Percentiles rank a stretch among this genome's conserved stretches.
Evolutionary conservation across 345 rosid genomes (phyloP).

Genomic region (Litchi chinensis): DNA sequence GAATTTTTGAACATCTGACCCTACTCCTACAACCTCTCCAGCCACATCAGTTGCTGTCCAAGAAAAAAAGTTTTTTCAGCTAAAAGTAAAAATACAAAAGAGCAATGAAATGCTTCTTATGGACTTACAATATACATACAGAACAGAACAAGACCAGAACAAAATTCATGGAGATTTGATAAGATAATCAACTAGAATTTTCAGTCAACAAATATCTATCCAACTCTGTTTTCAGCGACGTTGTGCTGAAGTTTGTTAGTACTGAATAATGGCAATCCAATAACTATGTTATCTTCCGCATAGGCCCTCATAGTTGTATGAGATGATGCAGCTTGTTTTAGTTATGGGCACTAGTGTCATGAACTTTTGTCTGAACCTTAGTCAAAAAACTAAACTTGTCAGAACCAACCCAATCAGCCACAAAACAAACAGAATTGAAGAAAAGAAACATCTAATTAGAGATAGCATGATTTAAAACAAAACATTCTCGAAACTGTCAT

Average conservation of each 20-base stretch:
- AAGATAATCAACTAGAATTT: neutral
- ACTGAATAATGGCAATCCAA: neutral
- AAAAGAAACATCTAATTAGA: neutral
- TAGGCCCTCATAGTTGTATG: neutral
- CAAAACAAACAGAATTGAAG: neutral
- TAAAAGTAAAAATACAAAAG: neutral
- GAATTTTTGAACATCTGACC: constrained; percentile 57
- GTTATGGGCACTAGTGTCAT: neutral
- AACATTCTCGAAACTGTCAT: too few relatives aligned
- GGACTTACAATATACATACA: neutral
- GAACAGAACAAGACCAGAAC: neutral
- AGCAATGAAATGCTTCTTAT: neutral
- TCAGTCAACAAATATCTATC: neutral
- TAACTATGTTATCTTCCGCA: neutral
- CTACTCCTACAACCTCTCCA: constrained; percentile 75
- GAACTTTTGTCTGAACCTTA: neutral
- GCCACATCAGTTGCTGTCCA: constrained; percentile 75
- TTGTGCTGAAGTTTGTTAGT: neutral
- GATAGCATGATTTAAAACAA: too few relatives aligned
- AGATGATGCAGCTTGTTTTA: neutral
- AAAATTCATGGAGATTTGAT: neutral
- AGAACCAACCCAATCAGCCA: neutral
- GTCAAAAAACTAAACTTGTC: too few relatives aligned
- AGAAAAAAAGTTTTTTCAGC: constrained; percentile 14
- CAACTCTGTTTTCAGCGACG: neutral